Evolutionary conservation across 2,329 filamentous ascomycete genomes (phyloP).

Genomic region (Trichoderma sp.): DNA sequence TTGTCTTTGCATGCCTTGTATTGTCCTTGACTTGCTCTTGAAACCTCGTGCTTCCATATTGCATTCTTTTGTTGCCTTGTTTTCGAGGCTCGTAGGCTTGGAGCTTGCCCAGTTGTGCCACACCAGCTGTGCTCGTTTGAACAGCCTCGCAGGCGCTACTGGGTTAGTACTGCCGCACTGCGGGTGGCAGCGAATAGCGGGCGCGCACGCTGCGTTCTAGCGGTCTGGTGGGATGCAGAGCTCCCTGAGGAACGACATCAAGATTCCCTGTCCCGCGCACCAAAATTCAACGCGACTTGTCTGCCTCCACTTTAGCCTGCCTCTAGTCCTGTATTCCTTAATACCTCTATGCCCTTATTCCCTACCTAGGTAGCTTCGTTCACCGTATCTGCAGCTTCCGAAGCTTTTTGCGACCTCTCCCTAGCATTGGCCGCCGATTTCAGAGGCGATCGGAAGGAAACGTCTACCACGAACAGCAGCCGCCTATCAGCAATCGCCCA

Average conservation of each 20-base stretch:
- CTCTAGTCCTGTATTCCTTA: conserved; percentile 19
- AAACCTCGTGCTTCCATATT: neutral
- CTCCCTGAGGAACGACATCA: conserved; percentile 2
- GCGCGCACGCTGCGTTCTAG: neutral
- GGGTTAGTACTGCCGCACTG: neutral
- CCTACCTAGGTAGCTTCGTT: neutral
- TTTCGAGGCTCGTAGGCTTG: neutral
- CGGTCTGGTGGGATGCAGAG: neutral
- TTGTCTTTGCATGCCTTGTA: neutral
- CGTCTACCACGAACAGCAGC: neutral
- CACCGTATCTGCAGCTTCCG: conserved; percentile 6
- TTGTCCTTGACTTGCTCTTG: neutral
- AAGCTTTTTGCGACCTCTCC: conserved; percentile 5
- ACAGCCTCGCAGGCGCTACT: neutral
- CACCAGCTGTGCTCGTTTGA: neutral
- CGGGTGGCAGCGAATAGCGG: conserved; percentile 11
- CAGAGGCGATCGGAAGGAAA: neutral
- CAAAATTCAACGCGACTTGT: conserved; percentile 24
- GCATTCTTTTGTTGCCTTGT: neutral
- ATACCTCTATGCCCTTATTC: conserved; percentile 11
- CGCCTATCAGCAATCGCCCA: conserved; percentile 2
- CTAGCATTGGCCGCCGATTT: conserved; percentile 14
- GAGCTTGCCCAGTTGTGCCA: neutral
- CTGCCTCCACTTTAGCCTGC: conserved; percentile 21
- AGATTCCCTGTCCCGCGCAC: conserved; percentile 17